Base-by-base conservation (phyloP, 2,329 filamentous ascomycete species). In the Botrytis aclada region DNA sequence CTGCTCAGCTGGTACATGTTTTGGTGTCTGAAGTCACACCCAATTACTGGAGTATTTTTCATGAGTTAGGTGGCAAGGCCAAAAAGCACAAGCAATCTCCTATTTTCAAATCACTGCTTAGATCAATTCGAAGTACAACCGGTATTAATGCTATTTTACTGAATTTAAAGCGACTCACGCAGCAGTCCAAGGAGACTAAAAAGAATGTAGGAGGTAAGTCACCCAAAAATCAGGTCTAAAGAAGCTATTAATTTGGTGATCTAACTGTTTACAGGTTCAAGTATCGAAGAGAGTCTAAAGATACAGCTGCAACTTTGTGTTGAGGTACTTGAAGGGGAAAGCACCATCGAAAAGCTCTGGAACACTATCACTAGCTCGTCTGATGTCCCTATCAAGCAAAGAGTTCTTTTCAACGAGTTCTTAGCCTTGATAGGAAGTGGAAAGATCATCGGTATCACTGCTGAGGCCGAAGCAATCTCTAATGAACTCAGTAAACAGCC, bases 81-180 rank as follows among this genome's bases (percentile, higher is more conserved):
- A 75, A 34, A 5, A 74, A 75, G 1, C 41, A 16, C 32, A 77
- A 73, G 72, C 22, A 43, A 12, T 72, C 73, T 65, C 18, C 72
- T 70, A 86, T 87, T 56, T 77, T 85, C 1, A 81, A 83, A 58
- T 81, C 87, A 3, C 82, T 98, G 25, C 77, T 93, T 1, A 81
- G 83, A 74, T 93, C 90, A 78, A 83, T 99, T 8, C 86, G 86
- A 72, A 97, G 90, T 79, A 85, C 96, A 25, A 86, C 91, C 3
- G 95, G 94, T 0, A 81, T 97, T 45, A 95, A 94, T 74, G 92
- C 93, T n/a, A 80, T 95, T 41, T 81, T 94, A 16, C 86, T 90
- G n/a, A 89, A 91, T 70, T 83, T 97, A 43, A 89, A 88, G 74
- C 85, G 87, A 32, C 83, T 93, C 29, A 85, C 90, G 12, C 84